Base-by-base conservation (phyloP, 2,329 filamentous ascomycete species). In the Knoxdaviesia capensis region DNA sequence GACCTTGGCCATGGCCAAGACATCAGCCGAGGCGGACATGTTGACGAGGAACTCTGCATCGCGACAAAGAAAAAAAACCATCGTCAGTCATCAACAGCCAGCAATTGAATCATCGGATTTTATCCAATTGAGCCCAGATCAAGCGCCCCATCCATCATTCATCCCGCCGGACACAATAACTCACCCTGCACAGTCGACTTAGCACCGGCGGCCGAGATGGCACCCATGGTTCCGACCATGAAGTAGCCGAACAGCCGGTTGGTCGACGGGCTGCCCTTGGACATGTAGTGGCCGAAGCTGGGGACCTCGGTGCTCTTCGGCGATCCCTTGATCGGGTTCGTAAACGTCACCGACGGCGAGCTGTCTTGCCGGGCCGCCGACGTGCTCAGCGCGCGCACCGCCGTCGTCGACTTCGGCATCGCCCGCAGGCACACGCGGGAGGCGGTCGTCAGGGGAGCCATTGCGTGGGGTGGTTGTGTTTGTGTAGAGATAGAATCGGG, bases 1-100 rank as follows among this genome's bases (percentile, higher is more conserved):
- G 54, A 98, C 90, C 80, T 98, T 98, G 64, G 90, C 90, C 78
- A 94, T 92, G 60, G 92, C 90, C 66, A 98, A 68, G 58, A 98
- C 86, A 58, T 98, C 90, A 65, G 90, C 90, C 48, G 90, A 98
- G 49, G 90, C 90, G 56, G 88, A 92, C 92, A 98, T 96, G 77
- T 94, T 98, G 69, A 94, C 85, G 50, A 98, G 74, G 76, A 98
- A 98, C 68, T 98, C 90, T 98, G 64, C 51, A 20, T 20, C 20
- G 20, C 20, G 20, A 38, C 35, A n/a, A 20, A 34, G 34, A 43
- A 32, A n/a, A 20, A 34, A 38, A 43, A 32, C 4, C 7, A n/a
- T 11, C 35, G 36, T 43, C 31, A 43, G 41, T 29, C 36, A 38
- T 35, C 36, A 36, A 31, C 20, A 5, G 36, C 9, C 20, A 30